Percentiles rank a stretch among this genome's conserved stretches.
These are phyloP conservation scores for Populus davidiana DNA, from an alignment of 345 rosid species.

Conservation along the genomic window DNA sequence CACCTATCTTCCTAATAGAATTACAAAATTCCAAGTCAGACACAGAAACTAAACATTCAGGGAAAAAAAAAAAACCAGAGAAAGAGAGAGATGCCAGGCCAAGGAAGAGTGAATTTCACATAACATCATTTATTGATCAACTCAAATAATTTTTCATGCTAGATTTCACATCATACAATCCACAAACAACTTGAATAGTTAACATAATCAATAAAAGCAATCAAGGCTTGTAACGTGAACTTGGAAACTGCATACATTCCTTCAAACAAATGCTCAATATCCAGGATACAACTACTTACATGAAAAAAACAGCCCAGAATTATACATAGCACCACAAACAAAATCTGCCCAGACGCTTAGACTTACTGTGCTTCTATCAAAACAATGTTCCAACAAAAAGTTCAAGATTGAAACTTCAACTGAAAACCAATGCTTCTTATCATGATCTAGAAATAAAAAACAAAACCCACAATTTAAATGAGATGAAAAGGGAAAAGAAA, in stretches of 20 bases:
- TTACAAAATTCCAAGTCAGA: conserved; percentile 29
- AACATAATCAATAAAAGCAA: neutral
- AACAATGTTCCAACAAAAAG: neutral
- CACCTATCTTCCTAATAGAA: conserved; percentile 45
- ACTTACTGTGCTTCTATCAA: neutral
- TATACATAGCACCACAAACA: neutral
- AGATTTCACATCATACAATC: conserved; percentile 1
- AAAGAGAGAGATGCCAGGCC: neutral
- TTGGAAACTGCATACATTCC: neutral
- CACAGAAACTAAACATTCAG: conserved; percentile 3
- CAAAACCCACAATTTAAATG: neutral
- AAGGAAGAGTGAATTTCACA: neutral
- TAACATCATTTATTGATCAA: neutral
- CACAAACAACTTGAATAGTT: neutral
- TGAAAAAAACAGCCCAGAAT: neutral
- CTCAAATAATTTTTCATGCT: neutral
- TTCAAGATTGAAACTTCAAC: neutral
- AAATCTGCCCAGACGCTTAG: neutral
- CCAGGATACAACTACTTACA: neutral
- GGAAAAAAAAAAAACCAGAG: neutral
- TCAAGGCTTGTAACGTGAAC: neutral
- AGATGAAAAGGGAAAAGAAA: neutral
- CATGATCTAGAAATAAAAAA: neutral
- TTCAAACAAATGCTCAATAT: neutral
- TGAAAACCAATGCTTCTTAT: neutral